Conservation (phyloP, 2,329 filamentous ascomycete genomes). For the Trichophyton rubrum region DNA sequence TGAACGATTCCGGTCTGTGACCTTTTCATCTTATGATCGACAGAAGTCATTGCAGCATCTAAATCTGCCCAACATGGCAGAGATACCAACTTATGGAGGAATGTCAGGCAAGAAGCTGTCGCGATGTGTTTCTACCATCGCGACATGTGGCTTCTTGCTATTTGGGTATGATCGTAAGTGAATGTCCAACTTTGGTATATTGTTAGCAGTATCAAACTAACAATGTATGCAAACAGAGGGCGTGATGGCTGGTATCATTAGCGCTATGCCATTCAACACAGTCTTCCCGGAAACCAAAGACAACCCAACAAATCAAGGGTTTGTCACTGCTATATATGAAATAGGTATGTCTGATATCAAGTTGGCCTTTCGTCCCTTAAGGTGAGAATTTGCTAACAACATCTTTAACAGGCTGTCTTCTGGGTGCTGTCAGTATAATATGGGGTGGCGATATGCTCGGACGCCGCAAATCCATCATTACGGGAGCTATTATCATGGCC, state of each 20-base stretch:
- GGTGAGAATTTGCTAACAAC: not conserved
- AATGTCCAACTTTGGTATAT: slow-evolving; percentile 13
- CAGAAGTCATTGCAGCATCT: not conserved
- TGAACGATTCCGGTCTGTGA: not conserved
- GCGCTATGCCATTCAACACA: slow-evolving; percentile 9
- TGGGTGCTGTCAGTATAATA: slow-evolving; percentile 19
- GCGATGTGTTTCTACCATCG: slow-evolving; percentile 47
- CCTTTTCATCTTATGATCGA: not conserved
- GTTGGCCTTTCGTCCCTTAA: slow-evolving; percentile 18
- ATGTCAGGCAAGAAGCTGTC: slow-evolving; percentile 41
- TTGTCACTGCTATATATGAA: slow-evolving; percentile 41
- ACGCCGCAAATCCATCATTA: slow-evolving; percentile 35
- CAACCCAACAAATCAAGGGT: slow-evolving; percentile 36
- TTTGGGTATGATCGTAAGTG: slow-evolving; percentile 40
- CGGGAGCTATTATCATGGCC: slow-evolving; percentile 39
- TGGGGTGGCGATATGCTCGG: slow-evolving; percentile 19
- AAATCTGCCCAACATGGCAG: slow-evolving; percentile 7
- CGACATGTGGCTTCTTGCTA: slow-evolving; percentile 47
- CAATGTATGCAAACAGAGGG: slow-evolving; percentile 9
- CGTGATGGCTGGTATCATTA: slow-evolving; percentile 19
- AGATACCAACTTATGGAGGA: slow-evolving; percentile 34
- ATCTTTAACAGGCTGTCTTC: slow-evolving; percentile 16
- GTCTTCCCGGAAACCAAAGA: slow-evolving; percentile 10
- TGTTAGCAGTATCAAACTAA: not conserved
- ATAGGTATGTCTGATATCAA: slow-evolving; percentile 16